Conservation (phyloP, 208 protist species). For the Trypanosoma platydactyli region DNA sequence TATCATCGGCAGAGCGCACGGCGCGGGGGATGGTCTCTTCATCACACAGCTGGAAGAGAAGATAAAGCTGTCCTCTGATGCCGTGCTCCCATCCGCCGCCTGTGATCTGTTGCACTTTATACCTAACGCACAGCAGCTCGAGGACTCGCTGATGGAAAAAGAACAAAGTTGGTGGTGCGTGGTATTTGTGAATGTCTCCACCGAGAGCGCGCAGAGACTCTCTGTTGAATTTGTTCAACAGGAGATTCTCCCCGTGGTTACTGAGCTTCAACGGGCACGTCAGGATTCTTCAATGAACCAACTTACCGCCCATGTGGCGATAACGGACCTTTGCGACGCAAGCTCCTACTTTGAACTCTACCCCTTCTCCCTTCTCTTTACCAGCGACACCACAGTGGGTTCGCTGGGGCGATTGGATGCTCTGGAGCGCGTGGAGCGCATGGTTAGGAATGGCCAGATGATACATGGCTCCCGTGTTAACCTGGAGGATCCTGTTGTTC, state of each 20-base stretch:
- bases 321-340: constrained; percentile 10
- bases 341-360: constrained; percentile 18
- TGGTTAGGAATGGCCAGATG: background rate
- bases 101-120: constrained; percentile 3
- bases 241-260: constrained; percentile 1
- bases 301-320: background rate
- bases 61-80: background rate
- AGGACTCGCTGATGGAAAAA: background rate
- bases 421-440: constrained; percentile 6
- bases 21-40: background rate
- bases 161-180: constrained; percentile 7
- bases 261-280: background rate
- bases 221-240: constrained; percentile 6
- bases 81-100: background rate
- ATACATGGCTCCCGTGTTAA: background rate
- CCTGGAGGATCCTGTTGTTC: background rate
- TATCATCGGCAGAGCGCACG: background rate
- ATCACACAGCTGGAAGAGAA: background rate
- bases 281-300: background rate
- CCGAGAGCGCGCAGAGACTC: background rate
- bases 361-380: constrained; percentile 14
- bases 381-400: background rate
- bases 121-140: background rate
- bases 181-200: constrained; percentile 16
- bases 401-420: background rate